Percentiles rank a stretch among this genome's conserved stretches.
Conservation (phyloP, 2,329 filamentous ascomycete genomes). For the Fusarium devonianum region DNA sequence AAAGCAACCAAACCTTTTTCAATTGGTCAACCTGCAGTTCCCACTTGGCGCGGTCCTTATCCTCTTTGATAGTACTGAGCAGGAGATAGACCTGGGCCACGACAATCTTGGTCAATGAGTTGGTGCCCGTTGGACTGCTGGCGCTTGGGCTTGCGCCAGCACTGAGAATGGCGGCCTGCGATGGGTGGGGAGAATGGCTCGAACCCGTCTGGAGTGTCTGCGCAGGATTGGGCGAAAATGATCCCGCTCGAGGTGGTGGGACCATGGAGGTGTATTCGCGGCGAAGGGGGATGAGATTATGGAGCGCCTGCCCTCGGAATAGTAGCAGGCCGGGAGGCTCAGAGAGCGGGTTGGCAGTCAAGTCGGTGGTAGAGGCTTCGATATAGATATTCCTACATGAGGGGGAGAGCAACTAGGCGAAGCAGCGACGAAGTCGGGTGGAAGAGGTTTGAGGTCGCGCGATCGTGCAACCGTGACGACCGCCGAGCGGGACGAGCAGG, state of each 20-base stretch:
- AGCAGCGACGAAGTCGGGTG: slow-evolving; percentile 24
- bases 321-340: slow-evolving; percentile 47
- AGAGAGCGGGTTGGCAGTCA: slow-evolving; percentile 39
- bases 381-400: slow-evolving; percentile 48
- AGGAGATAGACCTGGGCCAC: slow-evolving; percentile 95
- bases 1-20: slow-evolving; percentile 70
- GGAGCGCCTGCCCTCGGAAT: slow-evolving; percentile 48
- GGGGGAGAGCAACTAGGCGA: slow-evolving; percentile 30
- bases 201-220: slow-evolving; percentile 64
- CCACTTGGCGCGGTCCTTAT: slow-evolving; percentile 90
- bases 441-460: slow-evolving; percentile 32
- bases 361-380: slow-evolving; percentile 39
- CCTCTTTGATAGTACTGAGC: slow-evolving; percentile 92
- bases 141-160: slow-evolving; percentile 68
- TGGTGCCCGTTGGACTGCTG: slow-evolving; percentile 68
- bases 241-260: slow-evolving; percentile 68
- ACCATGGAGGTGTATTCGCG: slow-evolving; percentile 59
- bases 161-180: slow-evolving; percentile 64
- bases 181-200: slow-evolving; percentile 64
- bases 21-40: slow-evolving; percentile 91
- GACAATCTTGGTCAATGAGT: slow-evolving; percentile 87
- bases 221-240: slow-evolving; percentile 68
- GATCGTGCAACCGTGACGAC: slow-evolving; percentile 28
- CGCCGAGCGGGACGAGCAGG: slow-evolving; percentile 31
- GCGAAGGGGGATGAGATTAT: slow-evolving; percentile 42